A percentile compares a stretch with the other conserved stretches of the same genome.
Conservation (phyloP, 768 basidiomycete species). For the Royoungia palumana region DNA sequence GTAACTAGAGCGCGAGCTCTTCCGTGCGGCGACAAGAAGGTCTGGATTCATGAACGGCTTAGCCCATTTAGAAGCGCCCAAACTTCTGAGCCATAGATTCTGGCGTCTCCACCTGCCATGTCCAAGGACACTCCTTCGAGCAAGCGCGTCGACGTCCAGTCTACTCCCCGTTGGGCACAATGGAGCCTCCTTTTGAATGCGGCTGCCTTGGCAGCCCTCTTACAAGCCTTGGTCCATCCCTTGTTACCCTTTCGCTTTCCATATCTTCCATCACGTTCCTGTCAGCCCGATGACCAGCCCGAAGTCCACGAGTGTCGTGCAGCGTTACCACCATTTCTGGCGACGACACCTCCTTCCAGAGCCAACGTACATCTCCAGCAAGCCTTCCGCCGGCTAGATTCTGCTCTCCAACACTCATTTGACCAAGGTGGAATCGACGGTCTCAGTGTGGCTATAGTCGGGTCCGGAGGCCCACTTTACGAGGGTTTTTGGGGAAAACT, state of each 20-base stretch:
- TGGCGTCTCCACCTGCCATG: not conserved
- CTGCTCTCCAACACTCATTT: slow-evolving; percentile 15
- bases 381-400: slow-evolving; percentile 5
- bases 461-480: slow-evolving; percentile 42
- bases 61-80: too few relatives aligned
- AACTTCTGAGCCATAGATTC: too few relatives aligned
- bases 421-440: slow-evolving; percentile 43
- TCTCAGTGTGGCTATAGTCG: slow-evolving; percentile 48
- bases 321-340: slow-evolving; percentile 17
- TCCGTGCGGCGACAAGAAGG: too few relatives aligned
- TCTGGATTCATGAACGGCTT: too few relatives aligned
- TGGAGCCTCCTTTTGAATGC: slow-evolving; percentile 18
- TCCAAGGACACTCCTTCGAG: not conserved
- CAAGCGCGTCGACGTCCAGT: not conserved
- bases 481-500: slow-evolving; percentile 42
- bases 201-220: slow-evolving; percentile 7
- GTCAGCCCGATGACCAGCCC: not conserved
- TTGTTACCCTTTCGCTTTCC: not conserved
- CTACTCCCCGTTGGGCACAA: slow-evolving; percentile 10
- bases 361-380: slow-evolving; percentile 7
- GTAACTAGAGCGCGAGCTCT: too few relatives aligned
- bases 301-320: slow-evolving; percentile 11
- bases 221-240: slow-evolving; percentile 1
- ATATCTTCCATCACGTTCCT: not conserved
- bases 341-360: slow-evolving; percentile 12